phyloP scores from a whole-genome alignment of 345 rosid species.

The Jatropha curcas region DNA sequence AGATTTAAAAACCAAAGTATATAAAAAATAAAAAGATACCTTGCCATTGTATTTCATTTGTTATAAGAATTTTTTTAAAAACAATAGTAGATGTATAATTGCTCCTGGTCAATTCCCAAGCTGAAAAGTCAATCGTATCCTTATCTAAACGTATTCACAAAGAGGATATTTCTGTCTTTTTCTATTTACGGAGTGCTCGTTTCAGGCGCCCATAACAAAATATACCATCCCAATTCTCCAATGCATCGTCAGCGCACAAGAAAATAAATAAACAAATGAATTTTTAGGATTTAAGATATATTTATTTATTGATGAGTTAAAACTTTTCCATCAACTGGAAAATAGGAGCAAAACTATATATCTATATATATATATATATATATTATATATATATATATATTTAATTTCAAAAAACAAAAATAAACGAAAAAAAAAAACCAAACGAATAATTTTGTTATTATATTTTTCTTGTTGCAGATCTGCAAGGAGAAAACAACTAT shows the following conservation, averaged over 20 bases:
- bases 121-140: slow-evolving; percentile 7
- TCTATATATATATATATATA: too few relatives aligned
- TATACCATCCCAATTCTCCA: too few relatives aligned
- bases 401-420: too few relatives aligned
- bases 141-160: background rate
- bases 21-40: too few relatives aligned
- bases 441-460: background rate
- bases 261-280: background rate
- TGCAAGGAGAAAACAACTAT: slow-evolving; percentile 66
- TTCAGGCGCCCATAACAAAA: background rate
- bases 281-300: slow-evolving; percentile 8
- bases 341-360: too few relatives aligned
- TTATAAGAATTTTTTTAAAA: too few relatives aligned
- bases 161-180: slow-evolving; percentile 1
- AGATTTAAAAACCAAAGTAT: too few relatives aligned
- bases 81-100: too few relatives aligned
- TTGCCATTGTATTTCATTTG: too few relatives aligned
- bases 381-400: too few relatives aligned
- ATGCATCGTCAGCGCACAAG: background rate
- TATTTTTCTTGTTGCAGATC: slow-evolving; percentile 50
- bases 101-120: background rate
- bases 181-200: background rate
- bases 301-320: background rate
- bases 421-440: background rate
- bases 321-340: background rate